Conservation (phyloP, 108 stramenopile genomes). For the Thalassiosira profunda region DNA sequence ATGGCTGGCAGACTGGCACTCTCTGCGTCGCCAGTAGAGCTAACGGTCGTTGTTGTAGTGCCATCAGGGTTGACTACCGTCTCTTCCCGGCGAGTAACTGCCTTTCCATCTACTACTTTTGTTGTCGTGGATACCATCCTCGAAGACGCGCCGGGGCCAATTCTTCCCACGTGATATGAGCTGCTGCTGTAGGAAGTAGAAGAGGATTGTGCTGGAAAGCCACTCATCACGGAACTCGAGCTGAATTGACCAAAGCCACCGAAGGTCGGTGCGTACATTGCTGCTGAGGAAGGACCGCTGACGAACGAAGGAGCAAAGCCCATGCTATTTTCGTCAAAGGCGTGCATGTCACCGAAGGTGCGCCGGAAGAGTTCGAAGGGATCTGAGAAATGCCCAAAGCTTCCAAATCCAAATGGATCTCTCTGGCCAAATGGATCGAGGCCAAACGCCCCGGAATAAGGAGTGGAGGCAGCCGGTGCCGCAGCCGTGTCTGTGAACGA, state of each 20-base stretch:
- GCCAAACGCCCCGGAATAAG: background rate
- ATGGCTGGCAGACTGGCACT: too few relatives aligned
- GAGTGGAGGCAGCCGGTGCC: background rate
- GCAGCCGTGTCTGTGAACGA: slow-evolving; percentile 14
- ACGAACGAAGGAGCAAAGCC: background rate
- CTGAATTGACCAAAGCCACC: slow-evolving; percentile 1
- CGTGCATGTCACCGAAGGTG: slow-evolving; percentile 11
- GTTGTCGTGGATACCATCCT: slow-evolving; percentile 32
- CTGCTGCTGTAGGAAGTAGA: slow-evolving; percentile 8
- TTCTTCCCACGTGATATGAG: background rate
- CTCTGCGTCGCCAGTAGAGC: slow-evolving; percentile 29
- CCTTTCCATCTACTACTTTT: slow-evolving; percentile 28
- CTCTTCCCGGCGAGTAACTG: slow-evolving; percentile 22
- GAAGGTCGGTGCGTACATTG: background rate
- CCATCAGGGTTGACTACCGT: slow-evolving; percentile 31
- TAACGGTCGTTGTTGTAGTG: slow-evolving; percentile 4
- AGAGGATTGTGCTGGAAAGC: background rate
- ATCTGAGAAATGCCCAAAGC: slow-evolving; percentile 26
- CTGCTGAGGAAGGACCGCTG: background rate
- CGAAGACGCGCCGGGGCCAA: background rate
- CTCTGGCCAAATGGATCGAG: slow-evolving; percentile 9
- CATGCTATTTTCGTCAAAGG: background rate
- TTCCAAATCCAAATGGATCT: slow-evolving; percentile 20
- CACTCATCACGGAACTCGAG: background rate
- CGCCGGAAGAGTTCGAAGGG: slow-evolving; percentile 36